Percentiles rank a stretch among this genome's conserved stretches.
Evolutionary conservation across 2,329 filamentous ascomycete species (phyloP).

Genomic region (Aspergillus sergii): DNA sequence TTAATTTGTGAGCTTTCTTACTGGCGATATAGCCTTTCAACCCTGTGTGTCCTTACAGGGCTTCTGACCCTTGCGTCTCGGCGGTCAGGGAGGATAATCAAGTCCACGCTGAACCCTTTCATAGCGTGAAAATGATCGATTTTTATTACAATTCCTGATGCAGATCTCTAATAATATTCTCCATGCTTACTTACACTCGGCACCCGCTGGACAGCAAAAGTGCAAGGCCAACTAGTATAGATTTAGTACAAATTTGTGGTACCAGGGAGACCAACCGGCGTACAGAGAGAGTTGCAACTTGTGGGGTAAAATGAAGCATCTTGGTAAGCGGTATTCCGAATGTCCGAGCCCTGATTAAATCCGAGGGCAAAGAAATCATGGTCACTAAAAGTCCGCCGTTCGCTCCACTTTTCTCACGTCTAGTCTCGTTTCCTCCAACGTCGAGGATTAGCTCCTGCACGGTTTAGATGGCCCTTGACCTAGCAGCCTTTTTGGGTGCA

Average conservation of each 20-base stretch:
- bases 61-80: not conserved
- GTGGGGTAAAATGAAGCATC: not conserved
- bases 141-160: not conserved
- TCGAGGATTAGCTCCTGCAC: not conserved
- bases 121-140: not conserved
- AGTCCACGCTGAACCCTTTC: not conserved
- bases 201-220: not conserved
- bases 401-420: not conserved
- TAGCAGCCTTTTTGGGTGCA: not conserved
- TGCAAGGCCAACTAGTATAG: not conserved
- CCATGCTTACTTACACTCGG: not conserved
- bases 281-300: not conserved
- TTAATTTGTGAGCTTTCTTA: not conserved
- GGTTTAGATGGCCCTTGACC: not conserved
- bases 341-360: not conserved
- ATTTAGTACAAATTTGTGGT: not conserved
- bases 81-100: too few relatives aligned
- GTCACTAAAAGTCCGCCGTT: not conserved
- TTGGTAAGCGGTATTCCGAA: not conserved
- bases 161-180: not conserved
- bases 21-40: not conserved
- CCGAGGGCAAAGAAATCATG: not conserved
- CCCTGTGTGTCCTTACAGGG: not conserved
- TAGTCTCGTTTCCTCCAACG: not conserved
- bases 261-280: not conserved